Conservation (phyloP, 169 alveolate genomes). For the Babesia gibsoni region DNA sequence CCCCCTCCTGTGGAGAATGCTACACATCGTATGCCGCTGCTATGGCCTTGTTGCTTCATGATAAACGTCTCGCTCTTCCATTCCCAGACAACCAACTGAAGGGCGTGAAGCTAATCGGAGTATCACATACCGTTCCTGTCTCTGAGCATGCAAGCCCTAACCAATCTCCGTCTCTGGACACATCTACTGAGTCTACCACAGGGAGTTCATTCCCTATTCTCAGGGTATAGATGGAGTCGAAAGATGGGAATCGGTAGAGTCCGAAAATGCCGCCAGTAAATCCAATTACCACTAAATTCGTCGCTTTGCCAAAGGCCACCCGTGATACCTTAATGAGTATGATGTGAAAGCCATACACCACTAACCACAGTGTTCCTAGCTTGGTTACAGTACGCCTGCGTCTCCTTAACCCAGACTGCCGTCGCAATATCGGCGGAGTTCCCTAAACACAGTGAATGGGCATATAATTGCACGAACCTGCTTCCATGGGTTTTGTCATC, state of each 20-base stretch:
- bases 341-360: neutral
- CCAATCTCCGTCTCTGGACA: slow-evolving; percentile 86
- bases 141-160: slow-evolving; percentile 84
- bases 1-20: slow-evolving; percentile 67
- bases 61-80: slow-evolving; percentile 98
- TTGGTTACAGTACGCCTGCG: slow-evolving; percentile 71
- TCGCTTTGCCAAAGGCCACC: slow-evolving; percentile 60
- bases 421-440: slow-evolving; percentile 16
- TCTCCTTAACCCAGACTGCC: slow-evolving; percentile 68
- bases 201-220: slow-evolving; percentile 63
- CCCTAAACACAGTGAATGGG: neutral
- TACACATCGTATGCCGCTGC: slow-evolving; percentile 66
- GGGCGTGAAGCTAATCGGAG: neutral
- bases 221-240: slow-evolving; percentile 66
- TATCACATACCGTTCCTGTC: slow-evolving; percentile 70
- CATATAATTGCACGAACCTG: neutral
- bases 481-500: neutral
- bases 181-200: slow-evolving; percentile 67
- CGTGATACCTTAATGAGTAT: slow-evolving; percentile 33
- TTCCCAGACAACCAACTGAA: slow-evolving; percentile 95
- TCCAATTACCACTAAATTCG: slow-evolving; percentile 66
- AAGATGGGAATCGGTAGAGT: slow-evolving; percentile 63
- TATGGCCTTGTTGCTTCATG: slow-evolving; percentile 93
- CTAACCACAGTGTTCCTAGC: slow-evolving; percentile 65
- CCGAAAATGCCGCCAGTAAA: slow-evolving; percentile 73